Conservation (phyloP, 805 yeast species). For the Starmerella vaccinii region DNA sequence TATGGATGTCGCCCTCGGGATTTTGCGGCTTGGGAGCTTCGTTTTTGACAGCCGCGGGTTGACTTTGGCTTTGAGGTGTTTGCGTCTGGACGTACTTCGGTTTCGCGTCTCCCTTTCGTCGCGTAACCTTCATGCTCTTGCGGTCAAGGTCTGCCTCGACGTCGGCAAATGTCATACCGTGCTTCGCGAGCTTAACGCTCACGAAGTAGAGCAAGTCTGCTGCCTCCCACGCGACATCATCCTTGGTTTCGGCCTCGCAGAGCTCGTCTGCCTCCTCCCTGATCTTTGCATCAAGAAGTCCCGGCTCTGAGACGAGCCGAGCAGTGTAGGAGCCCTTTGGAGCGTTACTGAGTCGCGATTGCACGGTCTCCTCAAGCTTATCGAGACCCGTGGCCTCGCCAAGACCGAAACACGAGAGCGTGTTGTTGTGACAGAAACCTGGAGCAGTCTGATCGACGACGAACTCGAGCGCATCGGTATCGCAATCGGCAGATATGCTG, state of each 20-base stretch:
- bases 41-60: background rate
- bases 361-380: slow-evolving; percentile 56
- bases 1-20: slow-evolving; percentile 18
- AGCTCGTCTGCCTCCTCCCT: slow-evolving; percentile 95
- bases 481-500: slow-evolving; percentile 71
- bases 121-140: slow-evolving; percentile 75
- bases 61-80: background rate
- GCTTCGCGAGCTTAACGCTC: slow-evolving; percentile 52
- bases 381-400: slow-evolving; percentile 58
- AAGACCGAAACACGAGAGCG: slow-evolving; percentile 58
- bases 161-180: slow-evolving; percentile 70
- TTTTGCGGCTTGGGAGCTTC: background rate
- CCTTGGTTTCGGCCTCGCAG: slow-evolving; percentile 62
- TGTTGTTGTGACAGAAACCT: slow-evolving; percentile 87
- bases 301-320: slow-evolving; percentile 70
- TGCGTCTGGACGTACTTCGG: slow-evolving; percentile 44
- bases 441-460: slow-evolving; percentile 74
- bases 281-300: slow-evolving; percentile 67
- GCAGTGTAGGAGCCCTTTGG: slow-evolving; percentile 93
- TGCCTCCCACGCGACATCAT: slow-evolving; percentile 89
- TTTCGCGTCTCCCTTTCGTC: slow-evolving; percentile 95
- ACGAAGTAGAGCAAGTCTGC: slow-evolving; percentile 78
- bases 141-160: slow-evolving; percentile 74
- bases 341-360: slow-evolving; percentile 53
- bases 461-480: slow-evolving; percentile 80